phyloP scores from a whole-genome alignment of 352 stramenopile species.

The Phytophthora multivora region DNA sequence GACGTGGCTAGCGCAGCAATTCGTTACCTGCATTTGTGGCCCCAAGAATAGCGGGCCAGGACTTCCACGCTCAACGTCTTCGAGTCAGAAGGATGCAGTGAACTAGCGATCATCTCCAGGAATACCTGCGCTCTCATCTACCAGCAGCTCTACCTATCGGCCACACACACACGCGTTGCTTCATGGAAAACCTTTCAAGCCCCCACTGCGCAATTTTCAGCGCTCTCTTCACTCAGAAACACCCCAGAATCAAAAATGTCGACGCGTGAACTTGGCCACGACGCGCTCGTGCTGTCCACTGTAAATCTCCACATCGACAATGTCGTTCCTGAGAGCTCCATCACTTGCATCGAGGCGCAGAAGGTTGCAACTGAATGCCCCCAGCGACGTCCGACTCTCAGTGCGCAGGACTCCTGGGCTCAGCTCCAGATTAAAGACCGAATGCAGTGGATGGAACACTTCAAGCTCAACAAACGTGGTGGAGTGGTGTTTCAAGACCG shows the following conservation, averaged over 20 bases:
- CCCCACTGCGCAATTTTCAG: conserved; percentile 20
- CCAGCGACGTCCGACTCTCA: conserved; percentile 14
- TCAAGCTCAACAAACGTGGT: conserved; percentile 76
- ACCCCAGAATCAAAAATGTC: conserved; percentile 13
- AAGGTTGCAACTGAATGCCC: conserved; percentile 26
- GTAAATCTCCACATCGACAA: conserved; percentile 64
- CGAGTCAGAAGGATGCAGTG: conserved; percentile 22
- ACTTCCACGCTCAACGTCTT: conserved; percentile 7
- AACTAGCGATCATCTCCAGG: conserved; percentile 13
- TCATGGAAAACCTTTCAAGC: neutral
- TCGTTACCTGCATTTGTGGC: conserved; percentile 8
- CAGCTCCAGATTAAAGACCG: conserved; percentile 57
- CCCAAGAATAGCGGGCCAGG: conserved; percentile 23
- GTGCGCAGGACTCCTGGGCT: conserved; percentile 47
- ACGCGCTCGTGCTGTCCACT: conserved; percentile 42
- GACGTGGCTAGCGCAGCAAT: conserved; percentile 2
- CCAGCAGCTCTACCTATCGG: neutral
- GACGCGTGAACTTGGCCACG: conserved; percentile 11
- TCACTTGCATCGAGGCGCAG: conserved; percentile 33
- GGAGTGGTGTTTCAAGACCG: conserved; percentile 69
- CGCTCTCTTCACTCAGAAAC: neutral
- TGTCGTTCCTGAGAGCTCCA: conserved; percentile 51
- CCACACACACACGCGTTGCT: neutral
- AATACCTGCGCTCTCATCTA: conserved; percentile 20
- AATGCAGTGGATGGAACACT: conserved; percentile 60